Percentiles rank a stretch among this genome's conserved stretches.
These are phyloP conservation scores for Amanita inopinata DNA, from an alignment of 768 basidiomycete genomes.

Conservation along the genomic window DNA sequence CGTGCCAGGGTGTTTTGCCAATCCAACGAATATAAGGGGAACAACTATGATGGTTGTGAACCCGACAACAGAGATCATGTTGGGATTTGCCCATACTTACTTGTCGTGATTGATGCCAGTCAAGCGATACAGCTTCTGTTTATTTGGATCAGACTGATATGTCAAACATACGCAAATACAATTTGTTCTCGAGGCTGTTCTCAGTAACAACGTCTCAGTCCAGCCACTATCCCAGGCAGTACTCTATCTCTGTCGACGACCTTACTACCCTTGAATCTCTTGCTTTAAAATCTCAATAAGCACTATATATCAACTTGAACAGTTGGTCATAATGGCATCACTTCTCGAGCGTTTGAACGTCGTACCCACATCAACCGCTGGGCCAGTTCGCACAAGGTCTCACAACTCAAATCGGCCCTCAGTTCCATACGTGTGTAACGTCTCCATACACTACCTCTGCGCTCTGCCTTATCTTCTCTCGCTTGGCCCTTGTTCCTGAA, in stretches of 20 bases:
- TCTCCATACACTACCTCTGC: conserved; percentile 13
- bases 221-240: too few species aligned
- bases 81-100: too few species aligned
- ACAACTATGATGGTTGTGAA: conserved; percentile 40
- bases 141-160: conserved; percentile 11
- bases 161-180: conserved; percentile 12
- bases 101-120: too few species aligned
- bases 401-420: conserved; percentile 26
- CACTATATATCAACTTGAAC: neutral
- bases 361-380: conserved; percentile 24
- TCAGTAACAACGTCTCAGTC: too few species aligned
- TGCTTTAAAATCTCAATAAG: neutral
- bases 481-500: conserved; percentile 13
- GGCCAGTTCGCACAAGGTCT: conserved; percentile 38
- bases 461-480: conserved; percentile 12
- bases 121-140: neutral
- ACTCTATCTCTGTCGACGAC: neutral
- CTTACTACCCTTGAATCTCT: too few species aligned
- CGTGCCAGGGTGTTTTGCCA: conserved; percentile 45
- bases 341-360: conserved; percentile 52
- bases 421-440: conserved; percentile 45
- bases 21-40: conserved; percentile 54
- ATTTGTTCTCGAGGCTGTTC: conserved; percentile 12
- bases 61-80: too few species aligned
- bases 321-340: conserved; percentile 29